Evolutionary conservation across 148 eudicot species (phyloP).

Genomic region (Diospyros kaki): DNA sequence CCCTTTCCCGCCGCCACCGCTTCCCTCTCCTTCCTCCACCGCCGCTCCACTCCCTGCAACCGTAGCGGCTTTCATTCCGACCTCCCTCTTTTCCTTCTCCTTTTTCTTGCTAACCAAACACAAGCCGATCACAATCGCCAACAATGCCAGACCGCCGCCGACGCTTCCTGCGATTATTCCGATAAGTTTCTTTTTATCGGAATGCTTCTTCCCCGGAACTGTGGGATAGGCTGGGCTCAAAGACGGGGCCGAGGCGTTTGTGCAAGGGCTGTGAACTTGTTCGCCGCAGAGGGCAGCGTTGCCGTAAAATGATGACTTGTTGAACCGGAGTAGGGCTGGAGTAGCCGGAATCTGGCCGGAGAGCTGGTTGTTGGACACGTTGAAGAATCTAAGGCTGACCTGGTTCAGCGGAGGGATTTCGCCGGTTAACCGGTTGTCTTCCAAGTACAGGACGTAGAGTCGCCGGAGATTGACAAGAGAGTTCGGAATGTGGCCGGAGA

Average conservation of each 20-base stretch:
- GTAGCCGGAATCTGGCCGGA: constrained; percentile 71
- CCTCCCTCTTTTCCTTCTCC: constrained; percentile 5
- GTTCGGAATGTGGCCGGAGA: constrained; percentile 56
- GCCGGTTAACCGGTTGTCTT: constrained; percentile 51
- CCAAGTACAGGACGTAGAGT: constrained; percentile 49
- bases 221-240: constrained; percentile 19
- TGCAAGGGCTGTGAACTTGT: constrained; percentile 28
- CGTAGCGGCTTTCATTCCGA: constrained; percentile 6
- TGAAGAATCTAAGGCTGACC: constrained; percentile 44
- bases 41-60: background rate
- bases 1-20: constrained; percentile 15
- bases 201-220: background rate
- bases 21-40: constrained; percentile 6
- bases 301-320: constrained; percentile 42
- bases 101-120: constrained; percentile 6
- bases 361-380: constrained; percentile 56
- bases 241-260: constrained; percentile 11
- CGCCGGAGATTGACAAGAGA: constrained; percentile 31
- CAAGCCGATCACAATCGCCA: background rate
- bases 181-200: constrained; percentile 20
- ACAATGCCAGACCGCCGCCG: constrained; percentile 23
- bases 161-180: constrained; percentile 23
- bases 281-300: constrained; percentile 64
- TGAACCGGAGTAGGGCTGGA: constrained; percentile 39
- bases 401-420: constrained; percentile 62